Evolutionary conservation across 1,139 yeast genomes (phyloP).

Genomic region (Candida sp.): DNA sequence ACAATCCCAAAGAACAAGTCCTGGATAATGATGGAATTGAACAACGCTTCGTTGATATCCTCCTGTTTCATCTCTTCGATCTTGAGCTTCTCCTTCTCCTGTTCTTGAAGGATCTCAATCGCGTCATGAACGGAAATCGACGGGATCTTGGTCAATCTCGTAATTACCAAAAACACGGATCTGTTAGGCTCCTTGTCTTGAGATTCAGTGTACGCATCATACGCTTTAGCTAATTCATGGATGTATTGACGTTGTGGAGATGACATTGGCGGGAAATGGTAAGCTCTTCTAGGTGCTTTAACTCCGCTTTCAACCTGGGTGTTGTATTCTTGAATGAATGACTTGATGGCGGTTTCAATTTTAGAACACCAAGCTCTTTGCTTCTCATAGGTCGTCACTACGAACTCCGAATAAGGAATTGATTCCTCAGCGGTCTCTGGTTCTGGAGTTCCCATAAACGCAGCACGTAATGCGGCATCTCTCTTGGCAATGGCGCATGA

Average conservation of each 20-base stretch:
- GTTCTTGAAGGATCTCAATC: slow-evolving; percentile 31
- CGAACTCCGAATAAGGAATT: slow-evolving; percentile 46
- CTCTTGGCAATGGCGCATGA: slow-evolving; percentile 68
- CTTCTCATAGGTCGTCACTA: slow-evolving; percentile 45
- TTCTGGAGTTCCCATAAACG: slow-evolving; percentile 48
- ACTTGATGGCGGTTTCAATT: slow-evolving; percentile 57
- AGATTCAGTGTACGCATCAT: slow-evolving; percentile 66
- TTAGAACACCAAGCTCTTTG: slow-evolving; percentile 69
- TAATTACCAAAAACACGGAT: slow-evolving; percentile 63
- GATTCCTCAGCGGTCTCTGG: slow-evolving; percentile 18
- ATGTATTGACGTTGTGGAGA: slow-evolving; percentile 71
- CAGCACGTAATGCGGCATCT: slow-evolving; percentile 64
- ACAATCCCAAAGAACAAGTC: slow-evolving; percentile 61
- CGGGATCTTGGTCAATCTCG: slow-evolving; percentile 38
- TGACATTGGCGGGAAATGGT: slow-evolving; percentile 77
- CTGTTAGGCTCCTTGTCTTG: slow-evolving; percentile 85
- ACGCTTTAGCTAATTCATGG: slow-evolving; percentile 67
- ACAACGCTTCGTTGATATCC: slow-evolving; percentile 27
- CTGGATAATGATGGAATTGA: slow-evolving; percentile 58
- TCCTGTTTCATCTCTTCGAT: slow-evolving; percentile 23
- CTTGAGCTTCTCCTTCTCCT: slow-evolving; percentile 28
- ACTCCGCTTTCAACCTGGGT: slow-evolving; percentile 20
- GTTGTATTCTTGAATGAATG: slow-evolving; percentile 45
- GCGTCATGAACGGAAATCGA: slow-evolving; percentile 30
- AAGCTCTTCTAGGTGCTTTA: slow-evolving; percentile 20